Evolutionary conservation across 805 yeast species (phyloP).

Genomic region (Candida cerambycidarum): DNA sequence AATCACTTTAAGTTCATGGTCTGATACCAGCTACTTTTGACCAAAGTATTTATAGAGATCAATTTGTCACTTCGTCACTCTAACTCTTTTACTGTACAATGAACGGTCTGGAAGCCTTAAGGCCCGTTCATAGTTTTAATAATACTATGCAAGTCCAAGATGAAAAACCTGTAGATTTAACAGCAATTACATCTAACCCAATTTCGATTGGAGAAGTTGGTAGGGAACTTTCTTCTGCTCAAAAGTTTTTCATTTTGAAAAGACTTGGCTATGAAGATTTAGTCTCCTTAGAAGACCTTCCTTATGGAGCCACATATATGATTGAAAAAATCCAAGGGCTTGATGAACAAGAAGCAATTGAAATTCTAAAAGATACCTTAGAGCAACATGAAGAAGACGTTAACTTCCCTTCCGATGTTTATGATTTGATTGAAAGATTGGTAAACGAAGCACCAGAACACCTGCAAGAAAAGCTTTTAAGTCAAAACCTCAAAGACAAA

Average conservation of each 20-base stretch:
- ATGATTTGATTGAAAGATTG: constrained; percentile 23
- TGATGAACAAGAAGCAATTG: constrained; percentile 22
- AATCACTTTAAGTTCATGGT: neutral
- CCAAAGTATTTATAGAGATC: neutral
- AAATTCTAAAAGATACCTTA: constrained; percentile 28
- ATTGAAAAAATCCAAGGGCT: constrained; percentile 28
- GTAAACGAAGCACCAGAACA: constrained; percentile 11
- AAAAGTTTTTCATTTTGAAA: constrained; percentile 28
- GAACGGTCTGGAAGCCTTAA: neutral
- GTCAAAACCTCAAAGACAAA: constrained; percentile 8
- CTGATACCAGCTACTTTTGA: neutral
- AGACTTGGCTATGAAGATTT: constrained; percentile 27
- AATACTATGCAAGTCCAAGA: neutral
- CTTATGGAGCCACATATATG: constrained; percentile 28
- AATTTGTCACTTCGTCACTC: neutral
- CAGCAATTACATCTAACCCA: constrained; percentile 24
- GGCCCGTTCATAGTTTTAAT: neutral
- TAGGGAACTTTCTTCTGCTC: constrained; percentile 21
- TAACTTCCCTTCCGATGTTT: constrained; percentile 32
- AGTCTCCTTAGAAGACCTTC: constrained; percentile 30
- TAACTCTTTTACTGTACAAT: no score
- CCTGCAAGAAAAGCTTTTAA: neutral
- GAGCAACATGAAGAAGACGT: constrained; percentile 31
- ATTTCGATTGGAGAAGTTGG: constrained; percentile 26
- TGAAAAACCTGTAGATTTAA: constrained; percentile 10